Percentiles rank a stretch among this genome's conserved stretches.
Conservation (phyloP, 495 filamentous ascomycete genomes). For the Choiromyces venosus region DNA sequence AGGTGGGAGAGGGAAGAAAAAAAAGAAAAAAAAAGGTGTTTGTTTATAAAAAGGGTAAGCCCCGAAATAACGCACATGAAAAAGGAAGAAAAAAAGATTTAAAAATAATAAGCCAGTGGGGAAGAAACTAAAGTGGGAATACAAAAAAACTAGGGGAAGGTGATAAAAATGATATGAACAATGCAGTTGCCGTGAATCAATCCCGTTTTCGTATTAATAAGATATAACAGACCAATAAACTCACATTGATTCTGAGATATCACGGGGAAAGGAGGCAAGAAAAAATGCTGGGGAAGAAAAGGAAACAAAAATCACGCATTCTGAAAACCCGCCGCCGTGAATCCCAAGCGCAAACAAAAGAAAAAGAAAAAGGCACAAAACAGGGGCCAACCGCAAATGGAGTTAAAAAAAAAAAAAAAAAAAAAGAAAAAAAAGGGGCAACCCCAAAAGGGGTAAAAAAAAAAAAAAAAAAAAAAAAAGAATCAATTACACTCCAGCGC, state of each 20-base stretch:
- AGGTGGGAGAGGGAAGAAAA: neutral
- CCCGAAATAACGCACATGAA: constrained; percentile 1
- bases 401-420: constrained; percentile 32
- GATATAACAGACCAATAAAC: constrained; percentile 25
- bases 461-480: constrained; percentile 36
- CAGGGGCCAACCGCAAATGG: constrained; percentile 29
- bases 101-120: constrained; percentile 12
- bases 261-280: constrained; percentile 11
- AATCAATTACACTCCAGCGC: constrained; percentile 22
- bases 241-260: constrained; percentile 25
- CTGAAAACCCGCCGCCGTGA: constrained; percentile 39
- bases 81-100: constrained; percentile 3
- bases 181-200: constrained; percentile 41
- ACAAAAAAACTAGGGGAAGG: neutral
- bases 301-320: constrained; percentile 34
- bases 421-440: constrained; percentile 33
- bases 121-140: neutral
- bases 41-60: neutral
- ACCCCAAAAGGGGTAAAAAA: constrained; percentile 33
- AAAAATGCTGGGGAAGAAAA: constrained; percentile 17
- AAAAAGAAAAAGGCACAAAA: constrained; percentile 36
- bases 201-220: constrained; percentile 38
- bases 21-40: neutral
- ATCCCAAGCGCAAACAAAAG: constrained; percentile 44
- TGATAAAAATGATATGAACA: constrained; percentile 17